Base-by-base conservation (phyloP, 2,329 filamentous ascomycete genomes). In the Byssochlamys sp. region DNA sequence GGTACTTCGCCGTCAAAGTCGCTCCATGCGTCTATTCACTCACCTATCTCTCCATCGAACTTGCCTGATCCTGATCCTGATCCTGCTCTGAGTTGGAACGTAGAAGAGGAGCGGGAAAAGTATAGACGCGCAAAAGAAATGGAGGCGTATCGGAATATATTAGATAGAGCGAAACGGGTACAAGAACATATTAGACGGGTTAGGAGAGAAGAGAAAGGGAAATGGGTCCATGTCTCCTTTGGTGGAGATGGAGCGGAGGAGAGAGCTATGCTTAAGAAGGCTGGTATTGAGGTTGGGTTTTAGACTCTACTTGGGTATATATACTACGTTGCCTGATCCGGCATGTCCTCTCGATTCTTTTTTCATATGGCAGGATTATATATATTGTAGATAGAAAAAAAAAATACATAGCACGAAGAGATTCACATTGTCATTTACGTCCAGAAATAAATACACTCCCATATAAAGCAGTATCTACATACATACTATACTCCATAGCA, bases 201-300 rank as follows among this genome's bases (percentile, higher is more conserved):
- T 3, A 64, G 75, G 49, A 71, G 60, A 53, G 63, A 67, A 19
- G 66, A 59, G 2, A 64, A 64, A n/a, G 73, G 72, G 14, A 76
- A 71, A 59, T 77, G 74, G 73, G 63, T 75, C 9, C 66, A 72
- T 55, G 69, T 74, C 54, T 71, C 67, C 3, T 64, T 69, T 59
- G 69, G 68, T 2, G 35, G 66, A 5, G 67, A 69, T 31, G 62
- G 61, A 1, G 33, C 66, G 27, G 60, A 64, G 11, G 55, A 61
- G 12, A 58, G 39, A 19, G 39, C 12, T n/a, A 45, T 54, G 31
- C 31, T 51, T 35, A 51, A 29, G 48, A n/a, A 25, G 25, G 39
- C 39, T 45, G 39, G 39, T 7, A 14, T 45, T 45, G 39, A 45
- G 2, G 14, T 45, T 45, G 39, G 39, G 6, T 19, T 45, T 45